Evolutionary conservation across 2,329 filamentous ascomycete species (phyloP).

Genomic region (Leptographium radiaticola): DNA sequence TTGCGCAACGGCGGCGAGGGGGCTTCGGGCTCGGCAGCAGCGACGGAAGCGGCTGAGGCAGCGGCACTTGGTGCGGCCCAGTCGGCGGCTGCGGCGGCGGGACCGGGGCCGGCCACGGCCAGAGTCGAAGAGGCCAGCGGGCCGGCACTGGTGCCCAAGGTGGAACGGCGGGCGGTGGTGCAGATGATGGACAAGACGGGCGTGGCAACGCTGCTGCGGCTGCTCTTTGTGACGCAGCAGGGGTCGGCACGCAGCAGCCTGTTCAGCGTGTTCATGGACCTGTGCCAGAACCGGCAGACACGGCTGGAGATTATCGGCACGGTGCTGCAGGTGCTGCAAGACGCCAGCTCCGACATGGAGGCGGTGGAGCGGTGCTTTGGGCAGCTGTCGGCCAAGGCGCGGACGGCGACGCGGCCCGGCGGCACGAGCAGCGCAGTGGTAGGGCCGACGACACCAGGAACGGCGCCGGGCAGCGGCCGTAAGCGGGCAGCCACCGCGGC

Average conservation of each 20-base stretch:
- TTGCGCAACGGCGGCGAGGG: not conserved
- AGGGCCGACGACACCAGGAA: conserved; percentile 61
- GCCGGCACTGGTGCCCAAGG: not conserved
- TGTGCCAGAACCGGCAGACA: conserved; percentile 95
- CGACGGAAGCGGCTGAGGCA: not conserved
- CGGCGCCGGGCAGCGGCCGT: conserved; percentile 18
- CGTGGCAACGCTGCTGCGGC: conserved; percentile 86
- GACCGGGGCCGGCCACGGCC: not conserved
- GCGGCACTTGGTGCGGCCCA: not conserved
- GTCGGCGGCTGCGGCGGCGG: not conserved
- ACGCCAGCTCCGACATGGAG: conserved; percentile 83
- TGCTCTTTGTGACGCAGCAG: conserved; percentile 95
- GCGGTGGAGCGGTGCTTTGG: conserved; percentile 94
- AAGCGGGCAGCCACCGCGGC: conserved; percentile 15
- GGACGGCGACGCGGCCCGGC: conserved; percentile 41
- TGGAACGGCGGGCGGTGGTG: conserved; percentile 65
- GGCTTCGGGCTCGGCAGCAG: not conserved
- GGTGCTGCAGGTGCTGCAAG: conserved; percentile 83
- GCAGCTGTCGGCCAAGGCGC: conserved; percentile 81
- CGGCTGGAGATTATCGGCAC: conserved; percentile 88
- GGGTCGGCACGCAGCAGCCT: conserved; percentile 74
- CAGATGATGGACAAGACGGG: conserved; percentile 97
- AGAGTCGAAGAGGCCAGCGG: not conserved
- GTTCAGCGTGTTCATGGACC: conserved; percentile 76
- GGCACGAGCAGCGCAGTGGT: conserved; percentile 17